Evolutionary conservation across 1,139 yeast genomes (phyloP).

Genomic region (Tardiomyces digboiensis): DNA sequence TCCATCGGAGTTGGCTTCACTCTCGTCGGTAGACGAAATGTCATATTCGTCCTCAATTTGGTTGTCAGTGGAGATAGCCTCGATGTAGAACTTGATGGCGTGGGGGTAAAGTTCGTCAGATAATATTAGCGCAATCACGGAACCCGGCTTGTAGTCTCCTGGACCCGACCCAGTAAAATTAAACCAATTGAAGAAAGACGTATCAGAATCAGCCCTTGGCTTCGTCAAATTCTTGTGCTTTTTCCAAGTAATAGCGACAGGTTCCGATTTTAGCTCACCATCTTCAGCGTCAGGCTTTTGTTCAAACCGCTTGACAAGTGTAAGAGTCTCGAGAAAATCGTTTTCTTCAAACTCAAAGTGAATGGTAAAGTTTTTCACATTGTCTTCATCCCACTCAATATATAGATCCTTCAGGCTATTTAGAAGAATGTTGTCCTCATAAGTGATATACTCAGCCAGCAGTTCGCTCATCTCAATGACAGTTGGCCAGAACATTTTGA

Average conservation of each 20-base stretch:
- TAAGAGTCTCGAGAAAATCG: constrained; percentile 19
- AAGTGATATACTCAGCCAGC: constrained; percentile 21
- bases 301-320: constrained; percentile 20
- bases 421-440: constrained; percentile 25
- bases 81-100: constrained; percentile 27
- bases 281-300: constrained; percentile 11
- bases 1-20: constrained; percentile 18
- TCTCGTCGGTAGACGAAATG: constrained; percentile 7
- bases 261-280: constrained; percentile 16
- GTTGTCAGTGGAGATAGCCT: constrained; percentile 11
- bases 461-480: constrained; percentile 24
- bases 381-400: constrained; percentile 21
- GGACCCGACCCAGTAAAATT: constrained; percentile 24
- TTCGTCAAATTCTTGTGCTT: constrained; percentile 24
- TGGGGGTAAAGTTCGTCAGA: constrained; percentile 32
- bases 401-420: constrained; percentile 21
- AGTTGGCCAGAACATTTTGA: constrained; percentile 31
- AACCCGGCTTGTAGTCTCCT: constrained; percentile 25
- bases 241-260: constrained; percentile 28
- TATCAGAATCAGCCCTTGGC: constrained; percentile 18
- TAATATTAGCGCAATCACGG: constrained; percentile 27
- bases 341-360: constrained; percentile 27
- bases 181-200: constrained; percentile 31
- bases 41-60: constrained; percentile 13
- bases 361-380: constrained; percentile 23